Base-by-base conservation (phyloP, 257 asterid genomes). In the Scutellaria baicalensis region DNA sequence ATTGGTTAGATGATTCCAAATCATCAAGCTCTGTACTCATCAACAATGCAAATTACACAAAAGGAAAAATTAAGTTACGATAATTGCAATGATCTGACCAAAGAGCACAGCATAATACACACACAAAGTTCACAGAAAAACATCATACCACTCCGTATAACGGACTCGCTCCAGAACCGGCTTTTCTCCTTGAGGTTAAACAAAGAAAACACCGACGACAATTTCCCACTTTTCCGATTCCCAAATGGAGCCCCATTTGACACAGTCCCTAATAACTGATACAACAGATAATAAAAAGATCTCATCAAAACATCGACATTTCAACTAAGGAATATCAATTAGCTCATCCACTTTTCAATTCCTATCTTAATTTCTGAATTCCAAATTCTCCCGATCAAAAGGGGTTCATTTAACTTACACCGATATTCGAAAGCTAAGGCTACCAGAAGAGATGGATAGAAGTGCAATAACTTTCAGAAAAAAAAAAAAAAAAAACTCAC, bases 161-260 rank as follows among this genome's bases (percentile, higher is more conserved):
- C 99, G 21, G 97, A 86, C 80, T 93, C 99, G 40, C 87, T 91
- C 99, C 99, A 93, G 82, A 91, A 91, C 44, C 83, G 86, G 79
- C 99, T 93, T 89, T 86, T 93, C 83, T 84, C 91, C 87, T 78
- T 89, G 75, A 93, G 93, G 79, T 94, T 94, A 75, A 94, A 94
- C 85, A 94, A 74, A 0, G 99, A 94, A 79, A 94, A 91, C 45
- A 91, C 95, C 0, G 98, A 70, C 9, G 80, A 86, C 5, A 73
- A 81, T 59, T 78, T 84, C 73, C 92, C 82, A 14, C 89, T 76
- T 79, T 84, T 89, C 54, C 84, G 81, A 62, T 64, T 85, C 47
- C 85, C 84, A 64, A 63, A 40, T 33, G 90, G 79, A 52, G 95
- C 83, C 54, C 95, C 96, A 78, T 82, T 68, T 59, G 97, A 81